Evolutionary conservation across 1,284 basidiomycete genomes (phyloP), one percentile per base, ranked within the genome.

Genomic region (Vanrija humicola): DNA sequence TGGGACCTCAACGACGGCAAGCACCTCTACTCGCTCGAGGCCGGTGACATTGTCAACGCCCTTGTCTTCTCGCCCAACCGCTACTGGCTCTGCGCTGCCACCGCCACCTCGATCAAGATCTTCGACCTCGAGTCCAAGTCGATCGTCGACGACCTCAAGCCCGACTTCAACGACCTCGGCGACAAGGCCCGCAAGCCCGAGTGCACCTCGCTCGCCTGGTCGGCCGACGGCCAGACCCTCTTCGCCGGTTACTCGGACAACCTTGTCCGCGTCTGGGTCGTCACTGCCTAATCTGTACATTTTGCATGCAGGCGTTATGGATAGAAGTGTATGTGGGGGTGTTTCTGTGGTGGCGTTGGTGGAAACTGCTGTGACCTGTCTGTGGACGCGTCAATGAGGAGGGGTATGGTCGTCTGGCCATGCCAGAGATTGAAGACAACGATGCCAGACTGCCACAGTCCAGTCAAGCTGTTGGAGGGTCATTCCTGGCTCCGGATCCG

Each of bases 1-100:
- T 99, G 95, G 96, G 96, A 99, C 79, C 83, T 99, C 69, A 98
- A 98, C 80, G 96, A 98, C 82, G 94, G 93, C 84, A 98, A 98
- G 83, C 95, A 98, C 85, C 87, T 99, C 72, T 99, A 99, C 86
- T 97, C 93, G 59, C 89, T 99, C 64, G 96, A 98, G 80, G 96
- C 96, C 53, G 94, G 94, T 66, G 92, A 99, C 79, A 84, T 93
- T 68, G 93, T 99, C 85, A 98, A 98, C 79, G 92, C 96, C 58
- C 89, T 99, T 65, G 95, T 98, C 77, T 99, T 99, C 86, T 96
- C 92, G 29, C 96, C 96, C 66, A 97, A 97, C 84, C 88, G 93
- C 62, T 99, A 99, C 88, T 99, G 96, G 96, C 83, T 99, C 65
- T 99, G 96, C 79, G 96, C 96, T 68, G 96, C 96, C 65, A 98